A percentile compares a stretch with the other conserved stretches of the same genome.
phyloP scores from a whole-genome alignment of 2,329 filamentous ascomycete species.

The Sporothrix curviconia region DNA sequence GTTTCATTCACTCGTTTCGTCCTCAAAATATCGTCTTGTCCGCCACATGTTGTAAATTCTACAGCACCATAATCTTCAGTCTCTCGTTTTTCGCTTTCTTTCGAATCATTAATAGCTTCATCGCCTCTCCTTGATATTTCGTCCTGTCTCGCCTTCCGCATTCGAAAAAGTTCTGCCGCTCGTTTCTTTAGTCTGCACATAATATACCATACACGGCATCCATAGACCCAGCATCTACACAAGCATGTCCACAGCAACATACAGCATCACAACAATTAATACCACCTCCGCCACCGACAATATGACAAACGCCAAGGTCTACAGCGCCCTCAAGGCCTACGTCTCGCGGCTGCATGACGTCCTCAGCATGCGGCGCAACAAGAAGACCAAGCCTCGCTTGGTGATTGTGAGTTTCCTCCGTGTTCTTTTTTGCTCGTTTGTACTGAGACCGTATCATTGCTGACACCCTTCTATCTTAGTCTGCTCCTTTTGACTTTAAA shows the following conservation, averaged over 20 bases:
- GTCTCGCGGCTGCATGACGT: slow-evolving; percentile 40
- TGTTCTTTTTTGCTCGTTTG: too few species aligned
- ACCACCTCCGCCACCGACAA: not conserved
- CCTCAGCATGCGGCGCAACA: slow-evolving; percentile 36
- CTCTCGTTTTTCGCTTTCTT: slow-evolving; percentile 8
- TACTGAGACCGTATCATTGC: not conserved
- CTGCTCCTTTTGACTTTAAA: slow-evolving; percentile 53
- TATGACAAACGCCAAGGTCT: slow-evolving; percentile 8
- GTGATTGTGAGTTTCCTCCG: slow-evolving; percentile 45
- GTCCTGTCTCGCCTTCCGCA: not conserved
- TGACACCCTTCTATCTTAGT: slow-evolving; percentile 32
- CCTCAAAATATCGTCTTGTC: not conserved
- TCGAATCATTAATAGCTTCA: not conserved
- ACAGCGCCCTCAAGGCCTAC: slow-evolving; percentile 38
- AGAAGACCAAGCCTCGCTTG: slow-evolving; percentile 33
- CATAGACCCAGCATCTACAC: too few species aligned
- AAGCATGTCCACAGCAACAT: not conserved
- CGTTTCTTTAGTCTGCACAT: not conserved
- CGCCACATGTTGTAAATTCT: not conserved
- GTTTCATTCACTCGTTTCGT: not conserved
- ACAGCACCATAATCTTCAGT: not conserved
- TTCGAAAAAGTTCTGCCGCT: not conserved
- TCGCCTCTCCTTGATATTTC: not conserved
- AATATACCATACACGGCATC: not conserved
- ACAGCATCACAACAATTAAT: not conserved